Percentiles rank a stretch among this genome's conserved stretches.
These are phyloP conservation scores for Pythium insidiosum DNA, from an alignment of 352 stramenopile genomes.

Conservation along the genomic window DNA sequence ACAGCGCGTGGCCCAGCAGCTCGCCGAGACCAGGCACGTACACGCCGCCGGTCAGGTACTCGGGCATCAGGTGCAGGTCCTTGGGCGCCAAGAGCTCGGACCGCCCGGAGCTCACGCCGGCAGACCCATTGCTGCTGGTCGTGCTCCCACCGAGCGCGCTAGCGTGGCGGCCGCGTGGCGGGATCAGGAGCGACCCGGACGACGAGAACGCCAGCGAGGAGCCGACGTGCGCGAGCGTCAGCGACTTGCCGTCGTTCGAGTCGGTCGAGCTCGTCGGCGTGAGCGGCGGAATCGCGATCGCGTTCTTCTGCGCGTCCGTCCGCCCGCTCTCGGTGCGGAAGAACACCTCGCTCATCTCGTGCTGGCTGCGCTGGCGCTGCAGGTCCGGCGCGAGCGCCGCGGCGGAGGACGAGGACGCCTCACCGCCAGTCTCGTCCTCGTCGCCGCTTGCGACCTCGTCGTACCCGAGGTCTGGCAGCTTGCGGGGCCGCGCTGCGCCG, in stretches of 20 bases:
- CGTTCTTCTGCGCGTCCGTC: too few species aligned
- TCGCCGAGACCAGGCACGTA: conserved; percentile 43
- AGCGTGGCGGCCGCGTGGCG: too few species aligned
- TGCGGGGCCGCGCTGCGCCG: not conserved
- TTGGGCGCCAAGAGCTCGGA: conserved; percentile 12
- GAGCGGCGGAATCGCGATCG: too few species aligned
- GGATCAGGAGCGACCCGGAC: not conserved
- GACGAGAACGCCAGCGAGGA: too few species aligned
- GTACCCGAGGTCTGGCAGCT: not conserved
- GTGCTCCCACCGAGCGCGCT: not conserved
- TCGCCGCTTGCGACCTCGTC: not conserved
- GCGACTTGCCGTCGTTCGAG: too few species aligned
- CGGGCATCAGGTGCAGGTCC: conserved; percentile 12
- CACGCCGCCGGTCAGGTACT: conserved; percentile 61
- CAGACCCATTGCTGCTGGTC: not conserved
- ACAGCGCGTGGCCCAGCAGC: conserved; percentile 72
- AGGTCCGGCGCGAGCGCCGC: conserved; percentile 4
- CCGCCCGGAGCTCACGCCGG: too few species aligned
- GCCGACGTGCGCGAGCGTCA: too few species aligned
- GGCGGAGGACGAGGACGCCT: too few species aligned
- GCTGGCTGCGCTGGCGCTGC: conserved; percentile 25
- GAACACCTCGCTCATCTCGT: conserved; percentile 56
- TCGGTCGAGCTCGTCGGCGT: too few species aligned
- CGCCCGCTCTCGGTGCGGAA: conserved; percentile 28
- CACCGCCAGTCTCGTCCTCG: too few species aligned